Conservation (phyloP, 495 filamentous ascomycete genomes). For the Hypoxylon lienhwacheense region DNA sequence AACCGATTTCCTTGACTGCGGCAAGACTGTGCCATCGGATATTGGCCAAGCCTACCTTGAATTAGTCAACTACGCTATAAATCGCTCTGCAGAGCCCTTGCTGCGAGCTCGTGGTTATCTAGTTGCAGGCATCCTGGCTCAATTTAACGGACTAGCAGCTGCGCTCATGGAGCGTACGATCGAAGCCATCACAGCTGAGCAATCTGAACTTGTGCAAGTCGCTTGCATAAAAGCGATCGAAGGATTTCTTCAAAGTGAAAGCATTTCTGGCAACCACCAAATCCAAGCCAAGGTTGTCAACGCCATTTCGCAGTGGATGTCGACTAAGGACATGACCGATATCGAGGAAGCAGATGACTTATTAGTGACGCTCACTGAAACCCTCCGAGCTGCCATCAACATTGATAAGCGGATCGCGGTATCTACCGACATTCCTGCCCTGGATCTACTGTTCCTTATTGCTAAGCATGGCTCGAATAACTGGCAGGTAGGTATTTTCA, state of each 20-base stretch:
- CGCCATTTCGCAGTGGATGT: conserved; percentile 75
- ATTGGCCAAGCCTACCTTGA: conserved; percentile 71
- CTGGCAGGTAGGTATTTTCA: conserved; percentile 70
- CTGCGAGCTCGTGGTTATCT: conserved; percentile 84
- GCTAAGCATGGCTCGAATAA: conserved; percentile 85
- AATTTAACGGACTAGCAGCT: conserved; percentile 55
- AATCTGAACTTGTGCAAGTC: conserved; percentile 85
- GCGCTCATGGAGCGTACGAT: conserved; percentile 71
- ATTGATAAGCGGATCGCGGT: conserved; percentile 73
- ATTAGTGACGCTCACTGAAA: conserved; percentile 85
- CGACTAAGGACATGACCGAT: conserved; percentile 76
- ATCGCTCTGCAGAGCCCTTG: conserved; percentile 61
- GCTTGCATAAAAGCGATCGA: conserved; percentile 88
- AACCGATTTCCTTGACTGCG: conserved; percentile 75
- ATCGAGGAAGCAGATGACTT: conserved; percentile 85
- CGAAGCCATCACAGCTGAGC: conserved; percentile 70
- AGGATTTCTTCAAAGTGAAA: conserved; percentile 66
- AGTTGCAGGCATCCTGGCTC: conserved; percentile 71
- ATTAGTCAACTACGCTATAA: conserved; percentile 75
- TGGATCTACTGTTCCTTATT: conserved; percentile 86
- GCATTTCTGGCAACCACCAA: conserved; percentile 48
- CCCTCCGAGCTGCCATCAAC: conserved; percentile 78
- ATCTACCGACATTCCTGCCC: conserved; percentile 61
- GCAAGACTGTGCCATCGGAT: conserved; percentile 64
- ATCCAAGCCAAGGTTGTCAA: conserved; percentile 74